phyloP scores from a whole-genome alignment of 305 asterid genomes.

The Withania somnifera region DNA sequence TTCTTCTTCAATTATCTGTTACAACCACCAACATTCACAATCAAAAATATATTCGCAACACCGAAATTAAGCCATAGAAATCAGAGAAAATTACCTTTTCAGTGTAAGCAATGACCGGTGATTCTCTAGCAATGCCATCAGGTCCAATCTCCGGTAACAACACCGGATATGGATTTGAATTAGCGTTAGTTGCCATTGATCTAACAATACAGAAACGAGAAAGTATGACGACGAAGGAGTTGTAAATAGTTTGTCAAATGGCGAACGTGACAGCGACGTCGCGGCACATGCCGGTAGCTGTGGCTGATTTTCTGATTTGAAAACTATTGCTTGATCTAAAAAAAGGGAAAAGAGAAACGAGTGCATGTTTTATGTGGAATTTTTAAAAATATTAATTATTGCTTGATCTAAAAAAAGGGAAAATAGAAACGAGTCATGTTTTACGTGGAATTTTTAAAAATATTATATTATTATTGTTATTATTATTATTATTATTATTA shows the following conservation, averaged over 20 bases:
- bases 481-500: too few species aligned
- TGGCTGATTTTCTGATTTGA: not conserved
- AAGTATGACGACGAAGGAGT: too few species aligned
- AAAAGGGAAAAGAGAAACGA: too few species aligned
- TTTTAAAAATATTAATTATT: not conserved
- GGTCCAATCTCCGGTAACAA: constrained; percentile 83
- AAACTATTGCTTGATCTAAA: not conserved
- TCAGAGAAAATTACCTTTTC: constrained; percentile 45
- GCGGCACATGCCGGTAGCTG: not conserved
- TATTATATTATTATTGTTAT: too few species aligned
- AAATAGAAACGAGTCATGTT: too few species aligned
- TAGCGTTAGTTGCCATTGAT: constrained; percentile 25
- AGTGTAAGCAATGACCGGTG: constrained; percentile 83
- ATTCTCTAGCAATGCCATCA: constrained; percentile 72
- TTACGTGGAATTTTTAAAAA: too few species aligned
- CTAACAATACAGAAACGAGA: not conserved
- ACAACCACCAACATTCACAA: not conserved
- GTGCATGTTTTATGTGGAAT: not conserved
- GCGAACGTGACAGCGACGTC: not conserved
- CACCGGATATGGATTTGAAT: constrained; percentile 20
- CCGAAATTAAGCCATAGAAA: not conserved
- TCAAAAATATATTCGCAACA: too few species aligned
- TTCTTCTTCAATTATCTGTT: constrained; percentile 76
- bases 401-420: not conserved
- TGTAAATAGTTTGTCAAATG: not conserved